Percentiles rank a stretch among this genome's conserved stretches.
Evolutionary conservation across 192 early-diverging fungal genomes (phyloP).

Genomic region (Dispira simplex): DNA sequence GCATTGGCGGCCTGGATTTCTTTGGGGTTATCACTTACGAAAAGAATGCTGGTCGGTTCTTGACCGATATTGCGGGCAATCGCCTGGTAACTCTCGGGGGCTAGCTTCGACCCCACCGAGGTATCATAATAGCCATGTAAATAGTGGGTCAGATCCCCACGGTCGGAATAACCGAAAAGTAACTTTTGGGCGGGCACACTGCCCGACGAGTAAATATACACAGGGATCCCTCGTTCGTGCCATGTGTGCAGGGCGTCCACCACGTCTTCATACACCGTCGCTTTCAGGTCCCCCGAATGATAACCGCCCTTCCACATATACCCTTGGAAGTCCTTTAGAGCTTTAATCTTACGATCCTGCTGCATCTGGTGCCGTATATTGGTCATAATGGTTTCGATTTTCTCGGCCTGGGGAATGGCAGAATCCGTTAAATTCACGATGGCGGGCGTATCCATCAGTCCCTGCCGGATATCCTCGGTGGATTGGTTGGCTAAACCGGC

Average conservation of each 20-base stretch:
- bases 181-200: slow-evolving; percentile 89
- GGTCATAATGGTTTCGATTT: slow-evolving; percentile 22
- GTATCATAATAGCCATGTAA: slow-evolving; percentile 90
- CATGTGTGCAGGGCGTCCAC: slow-evolving; percentile 58
- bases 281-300: slow-evolving; percentile 50
- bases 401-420: background rate
- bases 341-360: slow-evolving; percentile 75
- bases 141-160: slow-evolving; percentile 58
- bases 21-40: slow-evolving; percentile 80
- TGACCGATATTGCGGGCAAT: slow-evolving; percentile 55
- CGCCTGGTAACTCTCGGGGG: slow-evolving; percentile 44
- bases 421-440: no score
- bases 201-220: slow-evolving; percentile 96
- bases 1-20: slow-evolving; percentile 64
- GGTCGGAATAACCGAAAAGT: slow-evolving; percentile 66
- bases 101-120: slow-evolving; percentile 64
- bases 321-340: slow-evolving; percentile 85
- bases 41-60: slow-evolving; percentile 40
- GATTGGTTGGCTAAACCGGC: slow-evolving; percentile 12
- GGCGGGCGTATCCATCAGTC: no score
- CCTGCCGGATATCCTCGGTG: no score
- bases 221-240: slow-evolving; percentile 35
- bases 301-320: slow-evolving; percentile 91
- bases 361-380: slow-evolving; percentile 78
- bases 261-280: slow-evolving; percentile 84